Base-by-base conservation (phyloP, 1,284 basidiomycete species). In the Agroathelia rolfsii region DNA sequence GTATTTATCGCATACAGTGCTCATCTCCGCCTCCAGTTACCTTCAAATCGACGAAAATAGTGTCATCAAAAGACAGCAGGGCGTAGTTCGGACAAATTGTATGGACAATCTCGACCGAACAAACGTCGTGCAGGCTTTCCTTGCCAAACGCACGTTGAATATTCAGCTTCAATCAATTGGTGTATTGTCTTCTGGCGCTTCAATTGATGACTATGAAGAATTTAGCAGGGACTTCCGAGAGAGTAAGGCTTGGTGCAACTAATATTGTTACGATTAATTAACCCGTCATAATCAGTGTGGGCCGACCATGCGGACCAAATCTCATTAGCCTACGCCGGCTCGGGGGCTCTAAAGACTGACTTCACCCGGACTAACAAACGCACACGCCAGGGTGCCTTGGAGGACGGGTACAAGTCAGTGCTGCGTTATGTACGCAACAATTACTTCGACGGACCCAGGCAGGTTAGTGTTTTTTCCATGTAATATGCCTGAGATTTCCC, bases 21-120 rank as follows among this genome's bases (percentile, higher is more conserved):
- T 20, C 14, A 31, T 21, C 26, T 31, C 15, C 19, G 20, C 28
- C n/a, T 20, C 3, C 36, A 88, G 86, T 1, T 90, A 86, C 53
- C 90, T 88, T 62, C 75, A 79, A 38, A 55, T 80, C 29, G 64
- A 73, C 33, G 49, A 68, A 12, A 53, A 57, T 12, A 54, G 59
- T 13, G 71, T 75, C 1, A 52, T 70, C 17, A 66, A 62, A 41
- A 52, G 66, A 27, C 87, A 89, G 50, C 62, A 50, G 19, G 85
- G 84, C 17, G 64, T 70, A 24, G 68, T 87, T 21, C 72, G 88
- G 22, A 87, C 87, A 6, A 92, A 92, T 49, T 92, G 88, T 55
- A 94, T 94, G 88, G 90, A 93, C 58, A 95, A 93, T 49, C 68
- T 96, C 29, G 93, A 99, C 53, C 76, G 95, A 30, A 99, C 95